These are phyloP conservation scores for Leccinum subatratum DNA, from an alignment of 1,284 basidiomycete species.

Conservation along the genomic window DNA sequence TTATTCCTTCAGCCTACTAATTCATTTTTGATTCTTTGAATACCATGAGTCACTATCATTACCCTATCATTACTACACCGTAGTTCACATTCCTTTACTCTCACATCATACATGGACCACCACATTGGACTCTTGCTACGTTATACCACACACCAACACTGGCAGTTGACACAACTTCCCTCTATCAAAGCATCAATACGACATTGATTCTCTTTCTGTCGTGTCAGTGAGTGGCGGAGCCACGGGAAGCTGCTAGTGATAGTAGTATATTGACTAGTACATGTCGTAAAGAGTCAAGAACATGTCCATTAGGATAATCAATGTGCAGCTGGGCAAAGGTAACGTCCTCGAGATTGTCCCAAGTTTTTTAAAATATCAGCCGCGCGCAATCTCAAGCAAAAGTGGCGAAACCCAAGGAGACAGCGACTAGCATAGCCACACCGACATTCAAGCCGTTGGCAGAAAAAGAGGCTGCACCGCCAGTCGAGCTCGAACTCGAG, in stretches of 20 bases:
- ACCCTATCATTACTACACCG: background rate
- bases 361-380: background rate
- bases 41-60: background rate
- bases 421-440: conserved; percentile 29
- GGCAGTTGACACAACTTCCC: background rate
- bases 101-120: background rate
- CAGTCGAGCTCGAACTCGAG: conserved; percentile 25
- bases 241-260: background rate
- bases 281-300: background rate
- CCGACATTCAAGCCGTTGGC: conserved; percentile 21
- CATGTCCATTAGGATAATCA: conserved; percentile 4
- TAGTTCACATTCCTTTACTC: background rate
- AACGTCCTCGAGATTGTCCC: background rate
- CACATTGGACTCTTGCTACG: too few species aligned
- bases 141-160: background rate
- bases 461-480: conserved; percentile 27
- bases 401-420: conserved; percentile 33
- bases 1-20: background rate
- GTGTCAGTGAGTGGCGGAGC: background rate
- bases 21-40: background rate
- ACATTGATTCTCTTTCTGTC: background rate
- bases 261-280: background rate
- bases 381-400: conserved; percentile 29
- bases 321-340: background rate
- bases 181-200: background rate